A percentile compares a stretch with the other conserved stretches of the same genome.
Conservation (phyloP, 2,329 filamentous ascomycete species). For the Pseudogymnoascus sp. region DNA sequence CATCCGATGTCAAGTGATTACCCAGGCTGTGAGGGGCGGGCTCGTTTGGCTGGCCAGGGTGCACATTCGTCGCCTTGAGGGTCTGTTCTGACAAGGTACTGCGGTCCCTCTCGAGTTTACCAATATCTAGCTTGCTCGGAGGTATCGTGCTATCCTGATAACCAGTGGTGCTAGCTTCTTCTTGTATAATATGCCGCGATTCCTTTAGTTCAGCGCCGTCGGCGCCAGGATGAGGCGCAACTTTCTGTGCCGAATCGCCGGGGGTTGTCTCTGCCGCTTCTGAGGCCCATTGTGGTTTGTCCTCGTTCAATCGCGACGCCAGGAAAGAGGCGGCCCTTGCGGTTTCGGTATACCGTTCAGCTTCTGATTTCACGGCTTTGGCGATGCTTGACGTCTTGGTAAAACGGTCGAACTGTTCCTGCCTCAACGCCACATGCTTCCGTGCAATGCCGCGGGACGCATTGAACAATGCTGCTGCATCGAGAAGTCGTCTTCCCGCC, state of each 20-base stretch:
- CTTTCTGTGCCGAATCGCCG: slow-evolving; percentile 16
- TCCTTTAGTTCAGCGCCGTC: slow-evolving; percentile 28
- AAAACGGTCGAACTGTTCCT: slow-evolving; percentile 52
- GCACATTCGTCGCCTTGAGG: slow-evolving; percentile 30
- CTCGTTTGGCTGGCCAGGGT: slow-evolving; percentile 19
- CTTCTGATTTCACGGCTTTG: slow-evolving; percentile 52
- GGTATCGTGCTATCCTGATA: slow-evolving; percentile 44
- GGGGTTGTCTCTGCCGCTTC: slow-evolving; percentile 14
- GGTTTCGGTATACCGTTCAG: slow-evolving; percentile 52
- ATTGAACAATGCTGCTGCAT: slow-evolving; percentile 61
- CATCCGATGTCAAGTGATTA: slow-evolving; percentile 28
- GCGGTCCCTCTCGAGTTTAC: slow-evolving; percentile 21
- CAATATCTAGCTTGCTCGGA: slow-evolving; percentile 22
- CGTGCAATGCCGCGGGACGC: slow-evolving; percentile 60
- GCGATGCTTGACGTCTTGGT: slow-evolving; percentile 56
- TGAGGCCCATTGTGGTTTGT: slow-evolving; percentile 22
- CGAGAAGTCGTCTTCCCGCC: slow-evolving; percentile 56
- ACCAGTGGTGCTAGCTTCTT: slow-evolving; percentile 34
- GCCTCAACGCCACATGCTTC: slow-evolving; percentile 50
- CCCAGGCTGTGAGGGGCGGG: background rate
- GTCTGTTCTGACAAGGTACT: slow-evolving; percentile 28
- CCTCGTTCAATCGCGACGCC: slow-evolving; percentile 47
- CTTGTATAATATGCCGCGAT: slow-evolving; percentile 37
- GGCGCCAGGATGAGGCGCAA: slow-evolving; percentile 20
- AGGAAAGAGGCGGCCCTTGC: slow-evolving; percentile 52